Evolutionary conservation across 495 filamentous ascomycete species (phyloP).

Genomic region (Monascus purpureus): DNA sequence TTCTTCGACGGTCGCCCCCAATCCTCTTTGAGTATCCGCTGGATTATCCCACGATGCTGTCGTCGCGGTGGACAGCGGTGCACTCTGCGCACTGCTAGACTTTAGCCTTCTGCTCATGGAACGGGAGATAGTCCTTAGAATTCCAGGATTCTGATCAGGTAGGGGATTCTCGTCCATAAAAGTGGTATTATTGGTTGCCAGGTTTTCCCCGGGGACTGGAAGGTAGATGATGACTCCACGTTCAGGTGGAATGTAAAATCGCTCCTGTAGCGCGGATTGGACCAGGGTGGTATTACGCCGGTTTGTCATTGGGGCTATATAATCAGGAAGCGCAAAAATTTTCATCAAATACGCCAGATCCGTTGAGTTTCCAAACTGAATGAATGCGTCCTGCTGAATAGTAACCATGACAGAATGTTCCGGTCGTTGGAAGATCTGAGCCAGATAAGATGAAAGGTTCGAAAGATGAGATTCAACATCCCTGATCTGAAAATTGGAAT

Average conservation of each 20-base stretch:
- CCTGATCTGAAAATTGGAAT: conserved; percentile 14
- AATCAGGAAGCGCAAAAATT: conserved; percentile 52
- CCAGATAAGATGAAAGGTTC: conserved; percentile 52
- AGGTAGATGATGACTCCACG: conserved; percentile 60
- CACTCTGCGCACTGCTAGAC: conserved; percentile 15
- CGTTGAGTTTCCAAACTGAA: conserved; percentile 58
- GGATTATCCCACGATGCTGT: conserved; percentile 7
- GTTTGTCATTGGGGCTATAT: conserved; percentile 65
- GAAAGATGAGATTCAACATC: conserved; percentile 38
- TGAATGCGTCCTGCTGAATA: conserved; percentile 57
- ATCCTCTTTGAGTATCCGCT: not conserved
- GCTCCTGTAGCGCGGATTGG: conserved; percentile 50
- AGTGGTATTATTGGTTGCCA: conserved; percentile 58
- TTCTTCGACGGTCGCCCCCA: not conserved
- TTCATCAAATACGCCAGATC: conserved; percentile 73
- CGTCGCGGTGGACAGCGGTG: conserved; percentile 12
- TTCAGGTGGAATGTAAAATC: conserved; percentile 45
- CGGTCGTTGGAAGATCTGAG: conserved; percentile 57
- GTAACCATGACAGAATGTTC: conserved; percentile 58
- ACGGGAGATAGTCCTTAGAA: conserved; percentile 22
- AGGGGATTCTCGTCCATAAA: conserved; percentile 53
- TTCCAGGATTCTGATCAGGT: conserved; percentile 26
- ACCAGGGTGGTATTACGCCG: conserved; percentile 69
- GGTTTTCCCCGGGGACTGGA: conserved; percentile 51
- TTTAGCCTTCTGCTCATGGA: conserved; percentile 23